Base-by-base conservation (phyloP, 2,329 filamentous ascomycete genomes). In the Verticillium klebahnii region DNA sequence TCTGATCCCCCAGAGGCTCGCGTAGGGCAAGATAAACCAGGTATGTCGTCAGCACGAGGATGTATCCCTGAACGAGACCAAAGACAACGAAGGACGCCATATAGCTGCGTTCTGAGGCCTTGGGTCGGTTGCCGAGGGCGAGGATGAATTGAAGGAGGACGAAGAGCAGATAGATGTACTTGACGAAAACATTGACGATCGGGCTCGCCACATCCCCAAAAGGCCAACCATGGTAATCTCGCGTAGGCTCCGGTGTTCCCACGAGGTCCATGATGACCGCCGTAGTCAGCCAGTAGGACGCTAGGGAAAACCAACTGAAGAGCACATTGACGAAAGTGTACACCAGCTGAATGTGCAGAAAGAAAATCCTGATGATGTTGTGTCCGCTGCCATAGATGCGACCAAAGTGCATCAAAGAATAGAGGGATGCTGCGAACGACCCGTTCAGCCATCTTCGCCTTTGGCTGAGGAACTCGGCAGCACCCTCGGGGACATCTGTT, bases 311-410 rank as follows among this genome's bases (percentile, higher is more conserved):
- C 92, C 92, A 96, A 68, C 91, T 87, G 72, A 96, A 85, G 72
- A 93, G 79, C 64, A 92, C 87, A 67, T 89, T 89, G 75, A 87
- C 87, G 69, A 90, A 82, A 79, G 95, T 96, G 85, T 96, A 96
- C 70, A 95, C 69, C 75, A 95, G 85, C 75, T 96, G 92, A 67
- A 96, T 80, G 78, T 96, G 92, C 75, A 96, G 85, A 83, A 96
- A 94, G 82, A 95, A 89, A 91, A 96, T 94, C 79, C 92, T 90
- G 68, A 96, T 74, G 65, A 96, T 82, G 82, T 95, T 96, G 81
- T 96, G 92, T 36, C 92, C 91, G 74, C 88, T 91, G 81, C 93
- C 93, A 84, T 96, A 96, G 89, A 95, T 93, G 69, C 92, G 89
- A 56, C 90, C 89, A 71, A 96, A 96, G 75, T 96, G 92, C 89